Conservation (phyloP, 139 green algal species). For the Coccomyxa sp. region DNA sequence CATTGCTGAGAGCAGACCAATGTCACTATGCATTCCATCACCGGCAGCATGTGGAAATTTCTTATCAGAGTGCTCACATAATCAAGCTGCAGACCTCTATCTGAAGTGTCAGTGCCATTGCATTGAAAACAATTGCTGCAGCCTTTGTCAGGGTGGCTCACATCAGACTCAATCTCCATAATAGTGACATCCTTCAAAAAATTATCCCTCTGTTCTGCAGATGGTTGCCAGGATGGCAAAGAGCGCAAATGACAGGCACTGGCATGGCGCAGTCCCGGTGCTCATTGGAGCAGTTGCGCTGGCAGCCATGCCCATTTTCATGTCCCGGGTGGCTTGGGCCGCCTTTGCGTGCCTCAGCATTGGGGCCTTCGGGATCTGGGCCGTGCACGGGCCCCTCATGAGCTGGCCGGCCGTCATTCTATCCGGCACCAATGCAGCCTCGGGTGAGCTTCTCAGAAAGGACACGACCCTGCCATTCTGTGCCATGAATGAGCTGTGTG, state of each 20-base stretch:
- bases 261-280: constrained; percentile 21
- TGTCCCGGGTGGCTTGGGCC: neutral
- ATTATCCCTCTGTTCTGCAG: neutral
- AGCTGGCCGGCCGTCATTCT: constrained; percentile 26
- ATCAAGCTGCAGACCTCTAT: too few relatives aligned
- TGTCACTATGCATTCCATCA: too few relatives aligned
- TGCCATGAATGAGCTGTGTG: neutral
- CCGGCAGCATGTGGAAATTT: too few relatives aligned
- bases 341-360: constrained; percentile 11
- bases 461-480: neutral
- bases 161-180: too few relatives aligned
- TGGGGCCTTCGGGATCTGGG: constrained; percentile 19
- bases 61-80: too few relatives aligned
- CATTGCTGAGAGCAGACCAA: too few relatives aligned
- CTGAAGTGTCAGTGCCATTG: too few relatives aligned
- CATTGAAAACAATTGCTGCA: too few relatives aligned
- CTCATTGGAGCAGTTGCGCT: constrained; percentile 1
- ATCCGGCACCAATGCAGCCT: neutral
- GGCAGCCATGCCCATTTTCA: neutral
- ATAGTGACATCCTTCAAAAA: too few relatives aligned
- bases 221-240: constrained; percentile 7
- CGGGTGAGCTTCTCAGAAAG: neutral
- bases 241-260: constrained; percentile 7
- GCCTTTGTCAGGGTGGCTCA: too few relatives aligned
- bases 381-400: constrained; percentile 24